Percentiles rank a stretch among this genome's conserved stretches.
Evolutionary conservation across 345 rosid species (phyloP).

Genomic region (Corymbia maculata): DNA sequence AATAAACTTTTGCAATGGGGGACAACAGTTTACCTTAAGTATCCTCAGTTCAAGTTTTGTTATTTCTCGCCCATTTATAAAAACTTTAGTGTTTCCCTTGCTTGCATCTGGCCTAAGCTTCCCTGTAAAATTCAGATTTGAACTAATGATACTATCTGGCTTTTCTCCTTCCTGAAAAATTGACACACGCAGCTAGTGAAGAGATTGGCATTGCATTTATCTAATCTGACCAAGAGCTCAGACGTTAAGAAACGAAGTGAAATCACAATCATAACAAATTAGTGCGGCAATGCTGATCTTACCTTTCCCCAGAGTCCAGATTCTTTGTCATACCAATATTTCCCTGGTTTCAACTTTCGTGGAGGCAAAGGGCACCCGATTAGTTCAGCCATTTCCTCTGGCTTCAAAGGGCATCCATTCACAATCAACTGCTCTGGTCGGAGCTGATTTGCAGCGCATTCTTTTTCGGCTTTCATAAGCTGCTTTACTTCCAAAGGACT

Average conservation of each 20-base stretch:
- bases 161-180: constrained; percentile 88
- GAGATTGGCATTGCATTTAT: not conserved
- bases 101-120: constrained; percentile 71
- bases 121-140: constrained; percentile 83
- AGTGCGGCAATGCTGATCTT: not conserved
- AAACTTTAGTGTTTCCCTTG: constrained; percentile 85
- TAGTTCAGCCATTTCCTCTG: constrained; percentile 86
- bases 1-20: not conserved
- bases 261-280: not conserved
- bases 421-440: constrained; percentile 88
- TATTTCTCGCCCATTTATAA: constrained; percentile 86
- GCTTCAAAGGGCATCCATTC: constrained; percentile 72
- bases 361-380: constrained; percentile 77
- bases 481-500: constrained; percentile 96
- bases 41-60: constrained; percentile 81
- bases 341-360: constrained; percentile 81
- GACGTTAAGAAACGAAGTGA: not conserved
- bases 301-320: constrained; percentile 99
- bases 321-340: constrained; percentile 98
- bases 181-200: constrained; percentile 1
- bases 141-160: constrained; percentile 74
- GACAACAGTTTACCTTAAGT: constrained; percentile 44
- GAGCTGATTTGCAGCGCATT: constrained; percentile 89
- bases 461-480: constrained; percentile 96
- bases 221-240: not conserved